A percentile compares a stretch with the other conserved stretches of the same genome.
phyloP scores from a whole-genome alignment of 371 early-diverging fungal species.

The Mucor piriformis region DNA sequence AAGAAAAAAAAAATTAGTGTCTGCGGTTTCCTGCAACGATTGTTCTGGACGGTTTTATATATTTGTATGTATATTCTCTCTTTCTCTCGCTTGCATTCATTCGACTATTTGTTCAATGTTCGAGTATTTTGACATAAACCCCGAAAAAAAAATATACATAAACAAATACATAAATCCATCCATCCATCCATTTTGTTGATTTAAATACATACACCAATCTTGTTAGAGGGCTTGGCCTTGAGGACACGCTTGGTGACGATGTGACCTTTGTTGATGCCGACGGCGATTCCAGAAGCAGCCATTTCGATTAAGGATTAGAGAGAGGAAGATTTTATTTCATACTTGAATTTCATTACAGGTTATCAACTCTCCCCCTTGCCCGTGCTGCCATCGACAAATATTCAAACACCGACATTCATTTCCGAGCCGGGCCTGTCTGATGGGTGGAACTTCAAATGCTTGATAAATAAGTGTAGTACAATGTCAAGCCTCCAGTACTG shows the following conservation, averaged over 20 bases:
- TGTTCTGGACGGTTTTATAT: not conserved
- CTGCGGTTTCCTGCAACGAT: not conserved
- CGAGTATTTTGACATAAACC: too few species aligned
- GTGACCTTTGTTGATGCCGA: conserved; percentile 82
- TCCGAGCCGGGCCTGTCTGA: too few species aligned
- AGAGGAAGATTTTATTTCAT: conserved; percentile 37
- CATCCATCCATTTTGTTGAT: conserved; percentile 36
- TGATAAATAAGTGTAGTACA: too few species aligned
- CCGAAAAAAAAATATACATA: not conserved
- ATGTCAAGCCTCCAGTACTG: too few species aligned
- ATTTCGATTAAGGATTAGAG: conserved; percentile 35
- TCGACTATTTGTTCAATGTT: too few species aligned
- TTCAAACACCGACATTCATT: too few species aligned
- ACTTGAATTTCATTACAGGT: not conserved
- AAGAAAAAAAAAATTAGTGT: not conserved
- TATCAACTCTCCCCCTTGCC: conserved; percentile 1
- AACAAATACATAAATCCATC: conserved; percentile 21
- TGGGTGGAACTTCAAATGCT: too few species aligned
- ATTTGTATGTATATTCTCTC: too few species aligned
- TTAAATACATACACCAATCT: conserved; percentile 85
- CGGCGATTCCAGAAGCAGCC: conserved; percentile 64
- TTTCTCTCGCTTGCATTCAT: too few species aligned
- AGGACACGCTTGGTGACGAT: conserved; percentile 76
- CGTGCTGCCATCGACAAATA: too few species aligned
- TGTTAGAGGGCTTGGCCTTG: conserved; percentile 77